A percentile compares a stretch with the other conserved stretches of the same genome.
phyloP scores from a whole-genome alignment of 2,329 filamentous ascomycete species.

The Penicillium frequentans region DNA sequence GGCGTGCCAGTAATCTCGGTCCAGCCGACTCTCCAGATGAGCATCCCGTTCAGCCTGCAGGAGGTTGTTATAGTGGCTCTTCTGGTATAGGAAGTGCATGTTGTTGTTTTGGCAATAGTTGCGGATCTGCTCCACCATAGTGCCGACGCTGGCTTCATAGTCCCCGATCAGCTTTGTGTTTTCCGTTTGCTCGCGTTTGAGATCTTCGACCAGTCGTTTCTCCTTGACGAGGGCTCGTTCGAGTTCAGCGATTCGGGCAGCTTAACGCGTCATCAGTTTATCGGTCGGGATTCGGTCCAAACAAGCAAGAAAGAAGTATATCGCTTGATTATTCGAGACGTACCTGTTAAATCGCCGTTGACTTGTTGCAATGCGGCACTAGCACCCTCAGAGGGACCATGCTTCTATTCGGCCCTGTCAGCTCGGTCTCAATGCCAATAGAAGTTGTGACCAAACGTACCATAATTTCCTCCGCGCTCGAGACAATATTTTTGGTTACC shows the following conservation, averaged over 20 bases:
- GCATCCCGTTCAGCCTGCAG: slow-evolving; percentile 52
- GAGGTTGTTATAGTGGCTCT: slow-evolving; percentile 51
- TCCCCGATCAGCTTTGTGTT: slow-evolving; percentile 50
- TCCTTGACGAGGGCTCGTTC: slow-evolving; percentile 49
- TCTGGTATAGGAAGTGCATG: slow-evolving; percentile 47
- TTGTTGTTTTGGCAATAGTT: slow-evolving; percentile 53
- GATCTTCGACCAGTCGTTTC: slow-evolving; percentile 42
- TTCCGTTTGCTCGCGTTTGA: slow-evolving; percentile 49
- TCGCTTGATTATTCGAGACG: slow-evolving; percentile 5
- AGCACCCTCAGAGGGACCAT: slow-evolving; percentile 42
- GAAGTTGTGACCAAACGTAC: slow-evolving; percentile 26
- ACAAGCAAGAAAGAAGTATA: too few species aligned
- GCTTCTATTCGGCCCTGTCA: slow-evolving; percentile 35
- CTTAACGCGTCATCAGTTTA: slow-evolving; percentile 22
- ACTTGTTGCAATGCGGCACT: slow-evolving; percentile 43
- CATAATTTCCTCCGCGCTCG: slow-evolving; percentile 51
- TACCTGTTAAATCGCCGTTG: slow-evolving; percentile 46
- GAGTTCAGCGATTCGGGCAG: slow-evolving; percentile 49
- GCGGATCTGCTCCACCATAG: slow-evolving; percentile 52
- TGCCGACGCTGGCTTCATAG: slow-evolving; percentile 48
- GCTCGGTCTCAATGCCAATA: background rate
- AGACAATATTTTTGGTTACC: slow-evolving; percentile 50
- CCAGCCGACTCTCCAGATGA: slow-evolving; percentile 49
- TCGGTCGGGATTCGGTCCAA: background rate
- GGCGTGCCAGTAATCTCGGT: slow-evolving; percentile 51